Evolutionary conservation across 352 stramenopile species (phyloP), one percentile per base, ranked within the genome.

Genomic region (Pythium chondricola): DNA sequence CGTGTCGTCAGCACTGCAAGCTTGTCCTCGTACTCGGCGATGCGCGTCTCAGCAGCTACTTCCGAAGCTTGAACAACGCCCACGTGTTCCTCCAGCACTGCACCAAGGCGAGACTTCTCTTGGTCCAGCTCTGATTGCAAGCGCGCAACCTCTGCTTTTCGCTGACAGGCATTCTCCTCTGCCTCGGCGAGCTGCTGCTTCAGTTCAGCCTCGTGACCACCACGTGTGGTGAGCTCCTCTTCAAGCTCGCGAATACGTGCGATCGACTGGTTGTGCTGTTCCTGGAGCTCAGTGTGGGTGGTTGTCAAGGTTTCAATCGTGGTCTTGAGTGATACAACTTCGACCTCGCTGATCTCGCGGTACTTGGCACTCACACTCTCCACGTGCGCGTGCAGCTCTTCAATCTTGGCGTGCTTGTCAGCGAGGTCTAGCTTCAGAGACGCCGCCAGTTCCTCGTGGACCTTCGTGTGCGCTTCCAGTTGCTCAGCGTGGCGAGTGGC

Each of bases 51-150:
- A n/a, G n/a, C n/a, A n/a, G n/a, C n/a, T n/a, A n/a, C n/a, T n/a
- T n/a, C n/a, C n/a, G n/a, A n/a, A 33, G 29, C 29, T 33, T 33
- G 8, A 33, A 4, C 31, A 17, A 1, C 43, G 22, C 9, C 52
- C 35, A 42, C 43, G 22, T 58, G 36, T 24, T 58, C 51, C 8
- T 52, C 43, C 10, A 29, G 42, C 16, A 48, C 26, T 10, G 42
- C 16, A 2, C 26, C 30, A 4, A 58, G 26, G 7, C 52, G 42
- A 2, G 27, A 18, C n/a, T 21, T 52, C 18, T 47, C 22, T 26
- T 44, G 42, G 18, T 52, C 43, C 9, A 47, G 7, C 17, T 61
- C 53, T 8, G 16, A 18, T 22, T 29, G 4, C 25, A 27, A 6
- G 13, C 32, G 45, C 14, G 22, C 9, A 11, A 20, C 18, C 7